A percentile compares a stretch with the other conserved stretches of the same genome.
Conservation (phyloP, 1,284 basidiomycete genomes). For the Exsudoporus floridanus region DNA sequence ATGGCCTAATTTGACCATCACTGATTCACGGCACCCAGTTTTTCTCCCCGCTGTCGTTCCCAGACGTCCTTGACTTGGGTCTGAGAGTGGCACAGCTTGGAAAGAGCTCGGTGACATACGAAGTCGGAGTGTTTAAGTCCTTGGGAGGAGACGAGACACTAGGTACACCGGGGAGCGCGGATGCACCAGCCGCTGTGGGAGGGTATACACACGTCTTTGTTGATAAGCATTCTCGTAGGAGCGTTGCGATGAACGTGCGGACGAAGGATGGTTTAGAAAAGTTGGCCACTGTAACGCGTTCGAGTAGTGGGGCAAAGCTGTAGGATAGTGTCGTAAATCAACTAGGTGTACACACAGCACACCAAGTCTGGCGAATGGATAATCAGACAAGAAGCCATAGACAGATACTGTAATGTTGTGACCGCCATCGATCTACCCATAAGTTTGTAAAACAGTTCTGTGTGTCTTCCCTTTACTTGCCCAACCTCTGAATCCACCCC, state of each 20-base stretch:
- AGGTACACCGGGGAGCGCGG: constrained; percentile 10
- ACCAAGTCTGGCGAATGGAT: neutral
- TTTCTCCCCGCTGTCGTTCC: constrained; percentile 68
- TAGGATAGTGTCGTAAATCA: constrained; percentile 1
- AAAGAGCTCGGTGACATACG: constrained; percentile 70
- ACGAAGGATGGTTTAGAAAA: constrained; percentile 18
- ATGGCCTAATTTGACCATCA: neutral
- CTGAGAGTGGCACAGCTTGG: constrained; percentile 64
- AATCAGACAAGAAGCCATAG: constrained; percentile 1
- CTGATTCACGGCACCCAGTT: constrained; percentile 40
- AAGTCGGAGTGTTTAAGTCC: constrained; percentile 67
- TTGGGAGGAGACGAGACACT: neutral
- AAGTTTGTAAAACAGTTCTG: neutral
- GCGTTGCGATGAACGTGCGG: constrained; percentile 41
- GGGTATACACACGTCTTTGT: constrained; percentile 85
- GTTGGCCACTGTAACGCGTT: neutral
- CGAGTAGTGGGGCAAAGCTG: constrained; percentile 9
- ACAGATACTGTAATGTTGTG: neutral
- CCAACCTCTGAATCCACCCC: constrained; percentile 30
- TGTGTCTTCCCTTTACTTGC: constrained; percentile 13
- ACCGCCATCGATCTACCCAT: neutral
- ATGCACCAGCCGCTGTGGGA: constrained; percentile 60
- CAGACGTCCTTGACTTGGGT: constrained; percentile 63
- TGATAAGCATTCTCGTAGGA: constrained; percentile 53
- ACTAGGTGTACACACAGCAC: no score